Base-by-base conservation (phyloP, 176 grass and related monocot species). In the Melocanna baccifera region DNA sequence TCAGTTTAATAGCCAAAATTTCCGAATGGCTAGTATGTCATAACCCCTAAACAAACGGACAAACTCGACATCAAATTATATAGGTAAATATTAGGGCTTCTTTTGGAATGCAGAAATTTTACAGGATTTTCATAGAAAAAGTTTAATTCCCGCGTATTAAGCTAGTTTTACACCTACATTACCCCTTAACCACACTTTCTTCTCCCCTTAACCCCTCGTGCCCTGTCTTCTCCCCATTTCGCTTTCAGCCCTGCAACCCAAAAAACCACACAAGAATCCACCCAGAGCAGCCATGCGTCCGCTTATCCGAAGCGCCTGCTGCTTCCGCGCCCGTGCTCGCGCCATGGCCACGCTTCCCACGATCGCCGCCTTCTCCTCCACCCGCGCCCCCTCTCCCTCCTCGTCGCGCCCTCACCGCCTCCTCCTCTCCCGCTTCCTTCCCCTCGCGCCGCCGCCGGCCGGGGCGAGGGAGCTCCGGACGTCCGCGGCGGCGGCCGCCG, bases 301-400 rank as follows among this genome's bases (percentile, higher is more conserved):
- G 77, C 88, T 93, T 93, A 93, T 90, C 91, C 85, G 69, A 77
- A 85, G 73, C 46, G 62, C 84, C 61, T 79, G 52, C 68, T 53
- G 48, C 68, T 62, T 67, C 88, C 72, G 85, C 71, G 85, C 85
- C 80, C 85, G 91, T 79, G 76, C 58, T 53, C 84, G 80, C 68
- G 80, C 59, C 75, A 87, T 90, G 86, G 87, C 83, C 84, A 68
- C 84, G 70, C 69, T 89, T 79, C 76, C 77, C 45, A n/a, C 69
- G 36, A 39, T 74, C 6, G 36, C 36, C 36, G 1, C 66, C 40
- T 74, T 42, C 13, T 30, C 83, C 16, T 28, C 47, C 28, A 19
- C 69, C 42, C 20, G 30, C 43, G 1, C 11, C 68, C 30, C 50
- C 23, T 46, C 69, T 65, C 19, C 67, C 29, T 7, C 37, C 55